Evolutionary conservation across 225 moss, liverwort and hornwort species (phyloP).

Genomic region (Ulota crispa): DNA sequence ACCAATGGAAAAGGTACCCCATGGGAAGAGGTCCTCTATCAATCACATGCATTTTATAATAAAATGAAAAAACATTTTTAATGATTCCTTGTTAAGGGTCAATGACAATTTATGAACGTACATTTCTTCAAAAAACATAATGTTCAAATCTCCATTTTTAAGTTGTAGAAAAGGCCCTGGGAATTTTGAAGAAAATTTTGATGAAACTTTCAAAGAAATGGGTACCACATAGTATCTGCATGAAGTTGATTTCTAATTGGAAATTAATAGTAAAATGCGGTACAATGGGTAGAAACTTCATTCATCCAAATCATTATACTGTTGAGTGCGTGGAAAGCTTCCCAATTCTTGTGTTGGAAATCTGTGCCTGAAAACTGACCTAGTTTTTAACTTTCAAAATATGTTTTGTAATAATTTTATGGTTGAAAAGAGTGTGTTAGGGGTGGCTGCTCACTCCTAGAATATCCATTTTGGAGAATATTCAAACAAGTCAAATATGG

Average conservation of each 20-base stretch:
- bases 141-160: too few relatives aligned
- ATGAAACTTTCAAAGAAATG: too few relatives aligned
- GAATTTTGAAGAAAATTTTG: too few relatives aligned
- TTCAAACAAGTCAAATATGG: background rate
- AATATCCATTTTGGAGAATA: background rate
- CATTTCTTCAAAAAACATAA: too few relatives aligned
- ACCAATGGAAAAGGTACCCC: too few relatives aligned
- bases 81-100: too few relatives aligned
- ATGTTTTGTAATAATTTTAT: background rate
- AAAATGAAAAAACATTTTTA: too few relatives aligned
- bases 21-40: too few relatives aligned
- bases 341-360: background rate
- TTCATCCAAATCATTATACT: background rate
- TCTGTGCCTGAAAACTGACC: background rate
- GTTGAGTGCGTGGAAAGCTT: background rate
- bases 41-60: too few relatives aligned
- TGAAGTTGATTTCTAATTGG: background rate
- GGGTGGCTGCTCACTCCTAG: conserved; percentile 23
- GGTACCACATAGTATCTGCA: background rate
- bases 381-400: background rate
- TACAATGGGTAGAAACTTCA: background rate
- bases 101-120: too few relatives aligned
- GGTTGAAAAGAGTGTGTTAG: background rate
- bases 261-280: background rate
- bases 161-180: too few relatives aligned